These are phyloP conservation scores for Neofusicoccum umdonicola DNA, from an alignment of 2,329 filamentous ascomycete species.

Conservation along the genomic window DNA sequence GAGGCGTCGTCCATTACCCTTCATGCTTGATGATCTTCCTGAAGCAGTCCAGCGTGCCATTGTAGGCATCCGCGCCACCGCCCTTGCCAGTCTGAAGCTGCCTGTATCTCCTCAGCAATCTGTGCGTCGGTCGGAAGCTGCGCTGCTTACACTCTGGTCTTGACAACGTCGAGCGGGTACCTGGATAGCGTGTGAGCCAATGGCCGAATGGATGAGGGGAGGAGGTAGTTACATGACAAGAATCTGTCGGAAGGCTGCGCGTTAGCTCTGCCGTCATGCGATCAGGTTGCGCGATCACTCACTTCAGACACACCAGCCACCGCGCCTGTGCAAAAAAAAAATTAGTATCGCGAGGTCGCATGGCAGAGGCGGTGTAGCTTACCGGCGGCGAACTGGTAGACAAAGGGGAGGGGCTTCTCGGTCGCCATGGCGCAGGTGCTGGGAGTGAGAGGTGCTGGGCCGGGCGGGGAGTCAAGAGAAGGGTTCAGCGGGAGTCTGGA, in stretches of 20 bases:
- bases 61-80: conserved; percentile 80
- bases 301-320: conserved; percentile 98
- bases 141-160: conserved; percentile 81
- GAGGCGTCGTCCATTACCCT: conserved; percentile 59
- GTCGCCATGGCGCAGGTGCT: conserved; percentile 41
- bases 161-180: conserved; percentile 98
- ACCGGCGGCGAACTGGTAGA: conserved; percentile 95
- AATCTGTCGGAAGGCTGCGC: conserved; percentile 58
- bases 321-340: conserved; percentile 59
- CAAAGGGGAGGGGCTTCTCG: conserved; percentile 79
- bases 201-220: not conserved
- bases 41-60: conserved; percentile 97
- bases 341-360: conserved; percentile 33
- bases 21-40: conserved; percentile 94
- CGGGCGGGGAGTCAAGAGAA: conserved; percentile 19
- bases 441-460: conserved; percentile 21
- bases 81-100: conserved; percentile 79
- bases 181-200: conserved; percentile 47
- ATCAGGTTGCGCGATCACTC: conserved; percentile 38
- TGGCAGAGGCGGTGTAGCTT: conserved; percentile 37
- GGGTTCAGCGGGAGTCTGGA: conserved; percentile 1
- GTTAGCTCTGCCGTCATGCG: conserved; percentile 25
- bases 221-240: conserved; percentile 69
- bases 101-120: conserved; percentile 48
- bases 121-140: not conserved